These are phyloP conservation scores for Fusarium sp. DNA, from an alignment of 2,329 filamentous ascomycete species.

Conservation along the genomic window DNA sequence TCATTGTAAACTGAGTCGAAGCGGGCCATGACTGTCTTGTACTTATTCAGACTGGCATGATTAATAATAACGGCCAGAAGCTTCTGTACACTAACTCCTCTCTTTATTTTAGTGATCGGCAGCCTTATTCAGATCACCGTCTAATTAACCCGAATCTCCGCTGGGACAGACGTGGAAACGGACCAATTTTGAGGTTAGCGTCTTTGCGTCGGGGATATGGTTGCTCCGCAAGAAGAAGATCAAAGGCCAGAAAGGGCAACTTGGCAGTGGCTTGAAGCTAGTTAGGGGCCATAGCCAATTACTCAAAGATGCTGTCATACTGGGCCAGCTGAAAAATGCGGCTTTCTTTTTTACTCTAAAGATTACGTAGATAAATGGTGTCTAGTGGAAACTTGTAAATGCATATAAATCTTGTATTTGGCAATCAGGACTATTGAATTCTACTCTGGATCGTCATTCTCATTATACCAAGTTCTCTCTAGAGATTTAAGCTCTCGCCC, in stretches of 20 bases:
- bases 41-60: too few species aligned
- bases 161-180: neutral
- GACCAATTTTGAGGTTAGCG: neutral
- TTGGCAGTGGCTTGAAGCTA: neutral
- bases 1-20: too few species aligned
- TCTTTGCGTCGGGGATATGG: neutral
- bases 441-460: fast-evolving
- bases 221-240: neutral
- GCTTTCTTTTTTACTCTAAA: too few species aligned
- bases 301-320: neutral
- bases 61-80: fast-evolving
- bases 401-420: too few species aligned
- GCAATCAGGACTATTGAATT: neutral
- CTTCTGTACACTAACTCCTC: fast-evolving
- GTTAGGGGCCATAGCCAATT: neutral
- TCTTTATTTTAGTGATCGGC: fast-evolving
- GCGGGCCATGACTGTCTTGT: too few species aligned
- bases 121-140: neutral
- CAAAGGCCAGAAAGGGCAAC: neutral
- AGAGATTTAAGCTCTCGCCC: too few species aligned
- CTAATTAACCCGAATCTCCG: neutral
- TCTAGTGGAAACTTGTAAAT: too few species aligned
- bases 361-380: too few species aligned
- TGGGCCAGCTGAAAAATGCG: too few species aligned
- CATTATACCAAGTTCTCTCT: too few species aligned